phyloP scores from a whole-genome alignment of 2,329 filamentous ascomycete genomes.

The Fusarium concolor region DNA sequence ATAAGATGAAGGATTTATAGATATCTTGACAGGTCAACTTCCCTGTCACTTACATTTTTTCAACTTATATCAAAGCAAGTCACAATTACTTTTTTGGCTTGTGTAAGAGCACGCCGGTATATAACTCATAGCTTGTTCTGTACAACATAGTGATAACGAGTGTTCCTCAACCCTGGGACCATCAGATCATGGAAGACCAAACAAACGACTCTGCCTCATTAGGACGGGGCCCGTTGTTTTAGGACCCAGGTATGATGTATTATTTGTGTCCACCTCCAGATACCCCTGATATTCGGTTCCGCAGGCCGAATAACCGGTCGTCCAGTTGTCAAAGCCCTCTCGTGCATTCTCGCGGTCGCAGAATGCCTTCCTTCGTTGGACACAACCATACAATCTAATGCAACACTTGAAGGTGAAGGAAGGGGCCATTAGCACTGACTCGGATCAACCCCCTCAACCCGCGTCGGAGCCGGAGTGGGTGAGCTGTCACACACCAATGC shows the following conservation, averaged over 20 bases:
- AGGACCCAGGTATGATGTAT: not conserved
- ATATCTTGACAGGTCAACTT: constrained; percentile 2
- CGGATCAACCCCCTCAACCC: constrained; percentile 7
- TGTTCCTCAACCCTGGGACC: not conserved
- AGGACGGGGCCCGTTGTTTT: not conserved
- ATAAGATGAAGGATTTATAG: constrained; percentile 29
- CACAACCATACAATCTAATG: not conserved
- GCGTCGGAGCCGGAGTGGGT: constrained; percentile 33
- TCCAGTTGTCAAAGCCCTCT: constrained; percentile 1
- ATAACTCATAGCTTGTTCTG: constrained; percentile 6
- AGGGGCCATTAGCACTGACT: not conserved
- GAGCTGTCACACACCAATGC: constrained; percentile 28
- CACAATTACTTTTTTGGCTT: not conserved
- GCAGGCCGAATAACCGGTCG: constrained; percentile 2
- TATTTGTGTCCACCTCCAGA: constrained; percentile 5
- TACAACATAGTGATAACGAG: not conserved
- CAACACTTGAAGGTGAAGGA: not conserved
- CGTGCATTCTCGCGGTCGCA: constrained; percentile 1
- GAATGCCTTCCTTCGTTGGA: not conserved
- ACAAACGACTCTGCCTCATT: not conserved
- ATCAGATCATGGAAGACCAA: constrained; percentile 23
- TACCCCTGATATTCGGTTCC: constrained; percentile 6
- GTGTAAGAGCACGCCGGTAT: not conserved
- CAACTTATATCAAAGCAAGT: not conserved
- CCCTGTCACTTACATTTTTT: constrained; percentile 10